These are phyloP conservation scores for Saccharomycopsis crataegensis DNA, from an alignment of 1,139 yeast genomes.

Conservation along the genomic window DNA sequence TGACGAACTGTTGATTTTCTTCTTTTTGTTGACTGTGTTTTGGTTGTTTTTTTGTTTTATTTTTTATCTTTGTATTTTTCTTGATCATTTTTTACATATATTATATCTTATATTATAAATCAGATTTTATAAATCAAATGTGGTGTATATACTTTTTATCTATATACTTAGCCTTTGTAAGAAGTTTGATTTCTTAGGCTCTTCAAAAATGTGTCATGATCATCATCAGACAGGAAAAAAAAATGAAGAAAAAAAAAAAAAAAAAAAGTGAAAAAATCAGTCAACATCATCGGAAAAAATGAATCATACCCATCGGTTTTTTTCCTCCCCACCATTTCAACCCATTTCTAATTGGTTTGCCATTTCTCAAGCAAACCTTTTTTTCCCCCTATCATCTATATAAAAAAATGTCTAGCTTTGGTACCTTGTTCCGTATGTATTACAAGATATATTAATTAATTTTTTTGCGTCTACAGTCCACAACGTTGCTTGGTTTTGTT, in stretches of 20 bases:
- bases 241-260: neutral
- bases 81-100: neutral
- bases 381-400: too few species aligned
- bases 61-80: neutral
- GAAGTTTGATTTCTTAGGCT: neutral
- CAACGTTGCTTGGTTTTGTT: too few species aligned
- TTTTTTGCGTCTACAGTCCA: too few species aligned
- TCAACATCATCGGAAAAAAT: neutral
- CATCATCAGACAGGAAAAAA: neutral
- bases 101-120: neutral
- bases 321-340: neutral
- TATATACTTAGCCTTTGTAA: too few species aligned
- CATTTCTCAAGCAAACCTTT: neutral
- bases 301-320: neutral
- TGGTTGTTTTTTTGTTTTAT: neutral
- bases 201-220: neutral
- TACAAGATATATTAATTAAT: neutral
- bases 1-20: neutral
- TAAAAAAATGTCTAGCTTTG: slow-evolving; percentile 53
- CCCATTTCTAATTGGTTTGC: neutral
- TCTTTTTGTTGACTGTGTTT: neutral
- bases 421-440: slow-evolving; percentile 38
- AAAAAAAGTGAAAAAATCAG: neutral
- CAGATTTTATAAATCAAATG: too few species aligned
- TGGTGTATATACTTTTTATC: too few species aligned